Evolutionary conservation across 495 filamentous ascomycete genomes (phyloP).

Genomic region (Penicillium tannophilum): DNA sequence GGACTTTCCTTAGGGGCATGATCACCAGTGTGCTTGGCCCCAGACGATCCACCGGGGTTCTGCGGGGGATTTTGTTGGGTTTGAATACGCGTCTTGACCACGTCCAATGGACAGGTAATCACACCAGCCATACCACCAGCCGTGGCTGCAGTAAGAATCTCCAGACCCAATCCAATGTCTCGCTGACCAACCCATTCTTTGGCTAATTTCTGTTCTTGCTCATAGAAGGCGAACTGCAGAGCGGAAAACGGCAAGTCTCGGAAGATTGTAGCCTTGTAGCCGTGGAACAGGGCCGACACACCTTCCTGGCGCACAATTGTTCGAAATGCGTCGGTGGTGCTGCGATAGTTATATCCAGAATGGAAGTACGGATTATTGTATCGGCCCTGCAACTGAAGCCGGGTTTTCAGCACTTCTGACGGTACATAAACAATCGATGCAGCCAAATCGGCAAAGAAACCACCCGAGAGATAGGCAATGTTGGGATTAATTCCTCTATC

Average conservation of each 20-base stretch:
- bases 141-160: conserved; percentile 87
- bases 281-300: conserved; percentile 82
- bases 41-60: conserved; percentile 20
- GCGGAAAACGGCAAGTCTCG: conserved; percentile 95
- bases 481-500: conserved; percentile 77
- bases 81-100: conserved; percentile 97
- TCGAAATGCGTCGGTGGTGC: conserved; percentile 73
- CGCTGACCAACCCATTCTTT: conserved; percentile 68
- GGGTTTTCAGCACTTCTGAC: conserved; percentile 94
- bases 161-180: conserved; percentile 81
- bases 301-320: conserved; percentile 86
- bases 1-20: conserved; percentile 40
- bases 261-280: conserved; percentile 90
- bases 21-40: conserved; percentile 28
- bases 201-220: conserved; percentile 84
- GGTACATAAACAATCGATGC: conserved; percentile 93
- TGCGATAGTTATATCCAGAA: conserved; percentile 92
- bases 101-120: conserved; percentile 92
- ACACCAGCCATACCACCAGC: conserved; percentile 94
- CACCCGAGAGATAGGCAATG: conserved; percentile 81
- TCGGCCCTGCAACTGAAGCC: conserved; percentile 90
- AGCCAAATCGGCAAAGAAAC: conserved; percentile 88
- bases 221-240: conserved; percentile 96
- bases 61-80: conserved; percentile 72
- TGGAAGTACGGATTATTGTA: conserved; percentile 92